Evolutionary conservation across 176 grass and related monocot genomes (phyloP), one percentile per base, ranked within the genome.

Genomic region (Cenchrus purpureus): DNA sequence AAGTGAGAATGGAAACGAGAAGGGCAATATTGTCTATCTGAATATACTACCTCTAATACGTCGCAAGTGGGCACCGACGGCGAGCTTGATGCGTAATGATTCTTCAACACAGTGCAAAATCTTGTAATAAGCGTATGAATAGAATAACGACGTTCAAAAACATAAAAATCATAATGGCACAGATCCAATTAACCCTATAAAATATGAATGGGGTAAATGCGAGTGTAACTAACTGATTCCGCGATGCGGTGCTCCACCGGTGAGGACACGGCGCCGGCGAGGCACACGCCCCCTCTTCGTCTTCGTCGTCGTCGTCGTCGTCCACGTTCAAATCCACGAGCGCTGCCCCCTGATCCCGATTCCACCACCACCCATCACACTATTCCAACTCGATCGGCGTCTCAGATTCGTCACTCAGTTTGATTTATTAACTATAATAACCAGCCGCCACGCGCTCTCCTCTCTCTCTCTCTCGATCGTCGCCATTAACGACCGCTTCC

Each of bases 401-500:
- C 63, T n/a, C 73, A 3, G 37, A 43, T 68, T 58, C 50, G 22
- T 82, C 22, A 50, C 3, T 32, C 20, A 58, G 49, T 82, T 59
- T 57, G 2, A 19, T 20, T 20, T 15, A 25, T 25, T 31, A 45
- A 42, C 6, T 29, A 25, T 29, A 25, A 43, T 71, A 53, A 72
- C 17, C 15, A 20, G 31, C 54, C 61, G 49, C 46, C 71, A 22
- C 58, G 65, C 46, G 69, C 46, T 4, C 70, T 29, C 71, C 31
- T 32, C 31, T 32, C 48, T 52, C 48, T 73, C 50, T 17, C 52
- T 72, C 37, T 40, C 37, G 37, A 40, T 40, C 76, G 68, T 58
- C 85, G 85, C 79, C 86, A 82, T 87, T 77, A 16, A 82, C 79
- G 86, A 82, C 79, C 72, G 42, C 86, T 60, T 87, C 85, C 85